Percentiles rank a stretch among this genome's conserved stretches.
Evolutionary conservation across 306 rosid genomes (phyloP).

Genomic region (Potentilla sterilis): DNA sequence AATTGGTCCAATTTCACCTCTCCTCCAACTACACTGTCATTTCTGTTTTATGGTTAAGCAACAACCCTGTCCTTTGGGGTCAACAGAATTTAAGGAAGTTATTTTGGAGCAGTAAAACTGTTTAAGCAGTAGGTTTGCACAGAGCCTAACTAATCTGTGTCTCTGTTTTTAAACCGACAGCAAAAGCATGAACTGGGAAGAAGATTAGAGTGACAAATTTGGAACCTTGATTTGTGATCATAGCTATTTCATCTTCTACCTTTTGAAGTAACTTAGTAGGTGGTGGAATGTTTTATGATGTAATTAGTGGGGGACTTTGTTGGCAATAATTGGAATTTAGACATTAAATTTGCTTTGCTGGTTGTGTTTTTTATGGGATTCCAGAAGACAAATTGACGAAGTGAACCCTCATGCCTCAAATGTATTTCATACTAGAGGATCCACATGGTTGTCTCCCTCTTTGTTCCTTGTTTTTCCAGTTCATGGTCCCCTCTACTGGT

Average conservation of each 20-base stretch:
- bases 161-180: neutral
- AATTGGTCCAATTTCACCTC: neutral
- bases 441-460: slow-evolving; percentile 23
- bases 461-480: slow-evolving; percentile 9
- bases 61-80: neutral
- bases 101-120: slow-evolving; percentile 1
- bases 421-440: slow-evolving; percentile 1
- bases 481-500: slow-evolving; percentile 12
- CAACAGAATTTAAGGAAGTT: neutral
- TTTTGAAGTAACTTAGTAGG: neutral
- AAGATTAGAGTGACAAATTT: neutral
- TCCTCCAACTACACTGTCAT: neutral
- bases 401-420: neutral
- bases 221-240: neutral
- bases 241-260: neutral
- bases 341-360: neutral
- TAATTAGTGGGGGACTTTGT: neutral
- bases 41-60: neutral
- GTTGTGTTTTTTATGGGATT: slow-evolving; percentile 14
- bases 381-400: slow-evolving; percentile 5
- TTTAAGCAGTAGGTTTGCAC: neutral
- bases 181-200: neutral
- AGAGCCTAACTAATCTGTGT: neutral
- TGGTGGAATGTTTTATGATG: neutral
- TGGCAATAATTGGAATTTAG: neutral